Evolutionary conservation across 2,329 filamentous ascomycete species (phyloP).

Genomic region (Purpureocillium takamizusanense): DNA sequence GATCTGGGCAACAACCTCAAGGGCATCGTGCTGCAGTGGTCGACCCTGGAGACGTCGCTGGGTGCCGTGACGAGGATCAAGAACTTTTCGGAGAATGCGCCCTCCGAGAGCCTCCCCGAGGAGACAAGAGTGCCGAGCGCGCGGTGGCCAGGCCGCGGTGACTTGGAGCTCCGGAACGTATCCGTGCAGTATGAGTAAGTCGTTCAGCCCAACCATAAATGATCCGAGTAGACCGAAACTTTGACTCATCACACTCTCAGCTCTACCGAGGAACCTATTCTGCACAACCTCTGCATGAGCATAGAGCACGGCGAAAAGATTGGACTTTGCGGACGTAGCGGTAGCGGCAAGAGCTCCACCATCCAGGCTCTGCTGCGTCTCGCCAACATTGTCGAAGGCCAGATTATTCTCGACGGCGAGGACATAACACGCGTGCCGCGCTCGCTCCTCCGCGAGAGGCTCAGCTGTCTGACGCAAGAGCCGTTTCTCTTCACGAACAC

Average conservation of each 20-base stretch:
- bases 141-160: conserved; percentile 14
- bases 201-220: not conserved
- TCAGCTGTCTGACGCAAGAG: conserved; percentile 44
- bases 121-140: conserved; percentile 8
- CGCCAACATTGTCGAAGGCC: conserved; percentile 32
- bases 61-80: conserved; percentile 19
- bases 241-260: not conserved
- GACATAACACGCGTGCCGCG: conserved; percentile 21
- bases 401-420: conserved; percentile 35
- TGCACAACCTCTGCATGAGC: conserved; percentile 19
- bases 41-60: conserved; percentile 18
- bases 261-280: conserved; percentile 12
- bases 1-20: conserved; percentile 16
- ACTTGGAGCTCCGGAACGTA: conserved; percentile 13
- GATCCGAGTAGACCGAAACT: not conserved
- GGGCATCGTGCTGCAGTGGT: conserved; percentile 17
- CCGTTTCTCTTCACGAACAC: conserved; percentile 39
- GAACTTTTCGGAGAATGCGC: conserved; percentile 15
- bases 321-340: conserved; percentile 36
- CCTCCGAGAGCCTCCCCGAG: conserved; percentile 11
- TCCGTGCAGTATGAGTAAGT: conserved; percentile 19
- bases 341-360: conserved; percentile 28
- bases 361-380: conserved; percentile 38
- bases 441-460: conserved; percentile 15
- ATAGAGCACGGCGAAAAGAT: conserved; percentile 26